Conservation (phyloP, 2,329 filamentous ascomycete species). For the Fonsecaea erecta region DNA sequence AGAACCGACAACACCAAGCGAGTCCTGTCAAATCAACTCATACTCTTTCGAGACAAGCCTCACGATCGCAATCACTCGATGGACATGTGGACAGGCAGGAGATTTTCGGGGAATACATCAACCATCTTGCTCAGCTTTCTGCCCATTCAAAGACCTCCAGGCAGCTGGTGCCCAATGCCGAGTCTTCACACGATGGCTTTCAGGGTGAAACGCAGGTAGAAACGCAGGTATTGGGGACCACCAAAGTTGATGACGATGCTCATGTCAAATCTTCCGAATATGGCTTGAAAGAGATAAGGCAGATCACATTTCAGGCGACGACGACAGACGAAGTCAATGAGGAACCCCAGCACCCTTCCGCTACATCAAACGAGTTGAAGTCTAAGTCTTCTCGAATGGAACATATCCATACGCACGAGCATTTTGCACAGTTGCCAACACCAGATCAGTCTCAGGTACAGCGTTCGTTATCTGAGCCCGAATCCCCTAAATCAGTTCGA, state of each 20-base stretch:
- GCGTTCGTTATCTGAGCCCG: neutral
- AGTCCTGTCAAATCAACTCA: slow-evolving; percentile 11
- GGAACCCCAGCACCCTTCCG: no score
- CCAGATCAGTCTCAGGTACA: slow-evolving; percentile 30
- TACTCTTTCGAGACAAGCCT: slow-evolving; percentile 7
- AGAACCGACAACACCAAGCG: slow-evolving; percentile 13
- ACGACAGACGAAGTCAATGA: neutral
- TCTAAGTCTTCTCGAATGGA: neutral
- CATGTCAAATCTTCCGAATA: neutral
- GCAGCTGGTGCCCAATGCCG: neutral
- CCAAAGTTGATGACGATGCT: neutral
- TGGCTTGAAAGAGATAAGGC: neutral
- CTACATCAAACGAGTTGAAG: neutral
- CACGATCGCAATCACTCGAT: slow-evolving; percentile 16
- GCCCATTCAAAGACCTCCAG: neutral
- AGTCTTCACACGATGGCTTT: neutral
- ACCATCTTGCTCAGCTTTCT: slow-evolving; percentile 10
- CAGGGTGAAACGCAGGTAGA: neutral
- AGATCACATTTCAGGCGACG: neutral
- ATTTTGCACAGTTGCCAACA: slow-evolving; percentile 23
- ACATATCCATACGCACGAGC: neutral
- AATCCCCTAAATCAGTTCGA: neutral
- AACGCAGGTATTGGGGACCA: neutral
- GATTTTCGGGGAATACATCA: neutral
- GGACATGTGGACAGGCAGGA: slow-evolving; percentile 21